A percentile compares a stretch with the other conserved stretches of the same genome.
These are phyloP conservation scores for Penicillium cosmopolitanum DNA, from an alignment of 495 filamentous ascomycete genomes.

Conservation along the genomic window DNA sequence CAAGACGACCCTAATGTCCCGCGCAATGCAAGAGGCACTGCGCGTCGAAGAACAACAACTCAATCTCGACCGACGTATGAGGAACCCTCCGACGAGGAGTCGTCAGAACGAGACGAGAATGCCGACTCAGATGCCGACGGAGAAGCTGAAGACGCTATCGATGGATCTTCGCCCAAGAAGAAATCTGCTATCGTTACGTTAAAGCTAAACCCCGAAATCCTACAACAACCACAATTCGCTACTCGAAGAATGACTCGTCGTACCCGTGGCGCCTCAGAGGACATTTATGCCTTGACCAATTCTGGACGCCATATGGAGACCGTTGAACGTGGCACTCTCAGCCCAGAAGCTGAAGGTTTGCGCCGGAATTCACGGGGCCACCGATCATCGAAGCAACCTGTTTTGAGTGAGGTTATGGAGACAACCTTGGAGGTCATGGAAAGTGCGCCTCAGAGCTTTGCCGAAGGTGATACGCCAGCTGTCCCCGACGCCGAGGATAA, in stretches of 20 bases:
- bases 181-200: conserved; percentile 42
- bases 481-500: conserved; percentile 22
- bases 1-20: conserved; percentile 67
- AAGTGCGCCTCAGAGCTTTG: conserved; percentile 40
- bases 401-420: conserved; percentile 56
- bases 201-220: conserved; percentile 41
- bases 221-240: conserved; percentile 30
- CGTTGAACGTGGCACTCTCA: conserved; percentile 62
- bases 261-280: conserved; percentile 60
- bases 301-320: conserved; percentile 74
- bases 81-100: conserved; percentile 27
- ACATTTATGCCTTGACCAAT: conserved; percentile 68
- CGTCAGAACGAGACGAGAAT: conserved; percentile 28
- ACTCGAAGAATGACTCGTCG: conserved; percentile 62
- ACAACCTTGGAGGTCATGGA: conserved; percentile 47
- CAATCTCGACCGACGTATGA: conserved; percentile 48
- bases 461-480: conserved; percentile 36
- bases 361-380: conserved; percentile 58
- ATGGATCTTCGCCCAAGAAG: conserved; percentile 33
- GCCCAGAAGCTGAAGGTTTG: conserved; percentile 59
- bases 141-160: conserved; percentile 42
- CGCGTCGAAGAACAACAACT: conserved; percentile 66
- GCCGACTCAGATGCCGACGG: conserved; percentile 35
- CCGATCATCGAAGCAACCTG: conserved; percentile 54
- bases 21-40: conserved; percentile 69